Evolutionary conservation across 306 rosid genomes (phyloP), one percentile per base, ranked within the genome.

Genomic region (Sicyos edulis): DNA sequence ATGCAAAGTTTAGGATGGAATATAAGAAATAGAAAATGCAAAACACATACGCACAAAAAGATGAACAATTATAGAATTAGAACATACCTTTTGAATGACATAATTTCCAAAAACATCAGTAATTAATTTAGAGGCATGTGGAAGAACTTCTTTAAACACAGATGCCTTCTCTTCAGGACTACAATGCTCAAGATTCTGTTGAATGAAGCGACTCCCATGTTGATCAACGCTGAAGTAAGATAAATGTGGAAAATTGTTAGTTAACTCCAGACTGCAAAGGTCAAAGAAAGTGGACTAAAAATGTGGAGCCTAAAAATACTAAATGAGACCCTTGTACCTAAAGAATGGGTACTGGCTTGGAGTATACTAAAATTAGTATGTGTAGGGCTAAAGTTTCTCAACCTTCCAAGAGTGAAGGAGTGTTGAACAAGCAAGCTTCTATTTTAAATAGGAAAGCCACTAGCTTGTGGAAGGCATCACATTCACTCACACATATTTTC

Each of bases 131-230:
- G 86, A 81, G 76, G 85, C 78, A 60, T 73, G 82, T 69, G 89
- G 91, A 77, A 84, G 77, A 79, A 88, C 81, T 80, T 86, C 91
- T 78, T 83, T 81, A 70, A 86, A 88, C 66, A 88, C 87, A 53
- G 87, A 81, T 67, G 49, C 82, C 83, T 82, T 84, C 64, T 84
- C 87, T 76, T 86, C 91, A 15, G 59, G 66, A 81, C 81, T 82
- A 76, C 95, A 84, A 75, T 59, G 67, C 69, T 84, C 89, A 55
- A 88, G 86, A 84, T 88, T 84, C 80, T 79, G 91, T 83, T 86
- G 91, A 78, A 88, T 88, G 80, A 88, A 86, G 49, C 95, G 89
- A 81, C 95, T 88, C 80, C 95, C 95, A 55, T 88, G 89, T 78
- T 88, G 95, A 76, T 88, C 89, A 72, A 83, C 65, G 70, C 95